A percentile compares a stretch with the other conserved stretches of the same genome.
These are phyloP conservation scores for Saprolegnia parasitica DNA, from an alignment of 352 stramenopile genomes.

Conservation along the genomic window DNA sequence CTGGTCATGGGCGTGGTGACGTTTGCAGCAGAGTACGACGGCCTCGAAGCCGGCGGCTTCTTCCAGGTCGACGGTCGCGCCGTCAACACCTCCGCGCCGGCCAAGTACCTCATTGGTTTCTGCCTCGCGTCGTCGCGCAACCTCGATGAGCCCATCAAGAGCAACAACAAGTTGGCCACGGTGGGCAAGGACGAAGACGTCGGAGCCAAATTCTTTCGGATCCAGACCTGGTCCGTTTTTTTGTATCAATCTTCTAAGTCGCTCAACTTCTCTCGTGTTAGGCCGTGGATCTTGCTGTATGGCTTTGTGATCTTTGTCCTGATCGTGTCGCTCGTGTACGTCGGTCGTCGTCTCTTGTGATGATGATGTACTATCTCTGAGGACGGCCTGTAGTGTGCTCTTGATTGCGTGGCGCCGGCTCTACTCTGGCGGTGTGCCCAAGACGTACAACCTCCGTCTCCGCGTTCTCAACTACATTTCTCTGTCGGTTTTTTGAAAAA, in stretches of 20 bases:
- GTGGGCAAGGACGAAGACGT: not conserved
- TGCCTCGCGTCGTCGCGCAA: constrained; percentile 78
- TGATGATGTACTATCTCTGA: not conserved
- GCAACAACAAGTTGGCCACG: constrained; percentile 20
- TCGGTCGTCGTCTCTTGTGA: not conserved
- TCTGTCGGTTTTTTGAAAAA: constrained; percentile 46
- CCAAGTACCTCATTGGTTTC: constrained; percentile 67
- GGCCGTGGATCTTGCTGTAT: constrained; percentile 86
- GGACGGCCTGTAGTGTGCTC: constrained; percentile 42
- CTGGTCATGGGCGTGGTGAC: constrained; percentile 79
- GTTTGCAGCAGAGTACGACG: constrained; percentile 34
- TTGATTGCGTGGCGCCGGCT: constrained; percentile 79
- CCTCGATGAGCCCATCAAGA: constrained; percentile 51
- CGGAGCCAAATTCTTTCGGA: constrained; percentile 2
- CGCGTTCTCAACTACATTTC: constrained; percentile 86
- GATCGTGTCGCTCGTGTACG: constrained; percentile 73
- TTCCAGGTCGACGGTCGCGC: constrained; percentile 81
- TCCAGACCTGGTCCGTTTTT: constrained; percentile 22
- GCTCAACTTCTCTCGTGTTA: constrained; percentile 18
- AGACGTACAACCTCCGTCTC: constrained; percentile 87
- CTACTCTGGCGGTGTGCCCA: constrained; percentile 75
- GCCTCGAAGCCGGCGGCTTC: constrained; percentile 67
- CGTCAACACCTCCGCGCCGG: constrained; percentile 67
- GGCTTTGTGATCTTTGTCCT: constrained; percentile 78
- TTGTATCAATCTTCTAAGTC: not conserved